Percentiles rank a stretch among this genome's conserved stretches.
Evolutionary conservation across 2,329 filamentous ascomycete genomes (phyloP).

Genomic region (Penicillium sp.): DNA sequence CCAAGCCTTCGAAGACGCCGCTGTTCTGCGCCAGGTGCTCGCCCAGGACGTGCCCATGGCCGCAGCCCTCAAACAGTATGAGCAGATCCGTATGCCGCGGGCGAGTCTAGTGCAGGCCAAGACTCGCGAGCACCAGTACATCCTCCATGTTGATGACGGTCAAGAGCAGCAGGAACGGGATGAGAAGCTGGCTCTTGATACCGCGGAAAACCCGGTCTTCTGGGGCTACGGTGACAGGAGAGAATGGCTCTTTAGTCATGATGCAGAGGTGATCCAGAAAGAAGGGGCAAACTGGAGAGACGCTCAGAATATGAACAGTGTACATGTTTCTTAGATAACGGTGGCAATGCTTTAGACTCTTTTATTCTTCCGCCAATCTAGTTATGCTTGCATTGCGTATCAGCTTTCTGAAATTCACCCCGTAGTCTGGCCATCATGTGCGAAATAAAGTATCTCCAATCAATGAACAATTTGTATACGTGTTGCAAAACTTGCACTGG

Average conservation of each 20-base stretch:
- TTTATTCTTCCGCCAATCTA: background rate
- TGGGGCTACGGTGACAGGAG: slow-evolving; percentile 11
- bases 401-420: background rate
- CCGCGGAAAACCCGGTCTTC: slow-evolving; percentile 12
- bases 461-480: too few species aligned
- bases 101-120: slow-evolving; percentile 15
- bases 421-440: background rate
- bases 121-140: slow-evolving; percentile 20
- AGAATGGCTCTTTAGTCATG: slow-evolving; percentile 8
- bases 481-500: too few species aligned
- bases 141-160: slow-evolving; percentile 20
- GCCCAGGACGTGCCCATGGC: slow-evolving; percentile 22
- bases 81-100: slow-evolving; percentile 16
- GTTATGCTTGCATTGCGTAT: background rate
- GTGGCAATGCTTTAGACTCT: background rate
- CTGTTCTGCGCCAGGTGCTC: slow-evolving; percentile 57
- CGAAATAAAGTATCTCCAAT: too few species aligned
- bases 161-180: slow-evolving; percentile 18
- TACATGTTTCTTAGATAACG: slow-evolving; percentile 1
- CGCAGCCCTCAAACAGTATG: slow-evolving; percentile 16
- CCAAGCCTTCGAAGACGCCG: slow-evolving; percentile 67
- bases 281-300: slow-evolving; percentile 8
- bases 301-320: background rate
- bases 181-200: slow-evolving; percentile 14
- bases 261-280: slow-evolving; percentile 6